Evolutionary conservation across 2,329 filamentous ascomycete genomes (phyloP).

Genomic region (Xylaria sp.): DNA sequence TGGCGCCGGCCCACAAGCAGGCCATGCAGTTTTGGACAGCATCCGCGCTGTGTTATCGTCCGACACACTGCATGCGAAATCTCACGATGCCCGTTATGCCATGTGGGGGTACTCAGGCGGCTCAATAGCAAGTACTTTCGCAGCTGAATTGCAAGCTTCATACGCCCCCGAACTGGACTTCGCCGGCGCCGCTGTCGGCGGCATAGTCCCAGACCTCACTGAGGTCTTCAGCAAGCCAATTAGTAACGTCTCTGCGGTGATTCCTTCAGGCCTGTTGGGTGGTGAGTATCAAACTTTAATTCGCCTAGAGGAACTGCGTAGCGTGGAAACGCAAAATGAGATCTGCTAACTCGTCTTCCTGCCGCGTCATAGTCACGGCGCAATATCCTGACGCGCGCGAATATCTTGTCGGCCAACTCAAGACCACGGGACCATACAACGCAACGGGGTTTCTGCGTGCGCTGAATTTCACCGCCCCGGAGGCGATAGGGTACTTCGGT

Average conservation of each 20-base stretch:
- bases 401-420: conserved; percentile 25
- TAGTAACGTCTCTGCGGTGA: neutral
- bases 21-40: conserved; percentile 37
- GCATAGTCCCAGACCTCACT: conserved; percentile 18
- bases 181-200: conserved; percentile 17
- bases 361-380: conserved; percentile 11
- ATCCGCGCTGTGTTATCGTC: conserved; percentile 35
- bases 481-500: neutral
- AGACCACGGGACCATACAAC: conserved; percentile 21
- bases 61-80: neutral
- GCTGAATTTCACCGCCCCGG: neutral
- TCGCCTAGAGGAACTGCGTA: too few relatives aligned
- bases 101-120: conserved; percentile 68
- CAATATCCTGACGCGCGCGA: conserved; percentile 22
- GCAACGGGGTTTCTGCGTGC: conserved; percentile 20
- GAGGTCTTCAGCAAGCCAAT: conserved; percentile 5
- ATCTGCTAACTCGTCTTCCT: neutral
- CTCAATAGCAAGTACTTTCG: conserved; percentile 61
- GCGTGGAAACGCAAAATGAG: neutral
- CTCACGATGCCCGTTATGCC: conserved; percentile 47
- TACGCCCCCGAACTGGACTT: conserved; percentile 62
- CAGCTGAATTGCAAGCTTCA: conserved; percentile 60
- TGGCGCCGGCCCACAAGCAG: conserved; percentile 30
- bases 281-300: conserved; percentile 5
- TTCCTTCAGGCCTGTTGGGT: conserved; percentile 10